phyloP scores from a whole-genome alignment of 345 rosid species.

The Brassica rapa region DNA sequence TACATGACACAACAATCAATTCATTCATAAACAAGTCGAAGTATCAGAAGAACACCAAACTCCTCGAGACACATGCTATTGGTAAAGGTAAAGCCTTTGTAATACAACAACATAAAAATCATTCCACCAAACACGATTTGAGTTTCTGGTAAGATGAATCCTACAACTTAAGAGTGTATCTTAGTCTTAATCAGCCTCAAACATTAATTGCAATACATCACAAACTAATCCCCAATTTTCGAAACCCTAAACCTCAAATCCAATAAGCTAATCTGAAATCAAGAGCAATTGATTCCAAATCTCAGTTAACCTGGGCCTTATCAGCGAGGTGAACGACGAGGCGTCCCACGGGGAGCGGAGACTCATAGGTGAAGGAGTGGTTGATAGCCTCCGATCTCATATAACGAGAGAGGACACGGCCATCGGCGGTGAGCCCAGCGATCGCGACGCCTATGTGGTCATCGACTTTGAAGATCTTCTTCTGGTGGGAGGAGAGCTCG shows the following conservation, averaged over 20 bases:
- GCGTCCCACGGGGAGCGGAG: slow-evolving; percentile 96
- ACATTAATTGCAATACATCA: neutral
- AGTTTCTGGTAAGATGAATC: too few relatives aligned
- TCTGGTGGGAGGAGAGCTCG: slow-evolving; percentile 96
- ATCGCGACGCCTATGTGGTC: slow-evolving; percentile 98
- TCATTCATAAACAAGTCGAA: too few relatives aligned
- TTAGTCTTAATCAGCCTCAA: slow-evolving; percentile 8
- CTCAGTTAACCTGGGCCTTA: slow-evolving; percentile 83
- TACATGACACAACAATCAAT: too few relatives aligned
- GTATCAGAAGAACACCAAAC: neutral
- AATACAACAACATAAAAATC: too few relatives aligned
- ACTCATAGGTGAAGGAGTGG: slow-evolving; percentile 80
- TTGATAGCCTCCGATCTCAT: slow-evolving; percentile 96
- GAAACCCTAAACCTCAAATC: too few relatives aligned
- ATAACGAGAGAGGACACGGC: slow-evolving; percentile 92
- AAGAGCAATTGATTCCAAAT: neutral
- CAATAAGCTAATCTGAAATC: too few relatives aligned
- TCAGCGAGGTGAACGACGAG: slow-evolving; percentile 96
- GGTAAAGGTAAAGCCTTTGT: neutral
- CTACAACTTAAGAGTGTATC: too few relatives aligned
- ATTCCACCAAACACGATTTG: too few relatives aligned
- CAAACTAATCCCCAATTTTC: neutral
- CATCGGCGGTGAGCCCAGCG: slow-evolving; percentile 97
- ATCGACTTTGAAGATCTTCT: slow-evolving; percentile 97
- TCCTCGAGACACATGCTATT: too few relatives aligned